Base-by-base conservation (phyloP, 1,284 basidiomycete genomes). In the Marasmius tenuissimus region DNA sequence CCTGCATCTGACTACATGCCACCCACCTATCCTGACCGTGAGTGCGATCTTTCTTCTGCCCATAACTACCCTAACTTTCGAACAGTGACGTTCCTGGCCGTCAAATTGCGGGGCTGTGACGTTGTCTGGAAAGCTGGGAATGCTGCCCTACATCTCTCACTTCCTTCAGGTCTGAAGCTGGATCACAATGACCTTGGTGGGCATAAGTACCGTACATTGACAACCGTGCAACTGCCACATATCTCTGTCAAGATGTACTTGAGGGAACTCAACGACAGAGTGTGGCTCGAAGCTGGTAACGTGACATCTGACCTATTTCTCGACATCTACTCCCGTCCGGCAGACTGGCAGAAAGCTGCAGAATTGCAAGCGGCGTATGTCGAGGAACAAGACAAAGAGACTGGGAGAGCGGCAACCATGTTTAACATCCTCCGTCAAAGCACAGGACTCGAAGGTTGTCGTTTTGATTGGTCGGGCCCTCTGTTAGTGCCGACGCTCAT, bases 171-270 rank as follows among this genome's bases (percentile, higher is more conserved):
- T 5, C 62, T 95, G 20, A 77, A 77, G 35, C 66, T 93, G 12
- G 85, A 91, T 61, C 86, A 78, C 63, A 95, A 94, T 68, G 90
- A 94, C 68, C 76, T 91, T 49, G 87, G 89, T 1, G 86, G 89
- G 11, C 78, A 84, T 50, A 77, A 81, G 34, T 88, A 91, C 69
- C 80, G 82, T 39, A 91, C 82, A 69, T 75, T 87, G 37, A 84
- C 79, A 2, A 85, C 82, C 65, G 34, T 93, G 9, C 79, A 76
- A 51, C 58, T 90, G 12, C 88, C 90, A 12, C 65, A 73, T 38
- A 74, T 79, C 10, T 73, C 72, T 33, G 51, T 82, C 27, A 84
- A 82, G 63, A 69, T 84, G 9, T 73, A 88, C 47, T 67, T 85
- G 37, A 75, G 76, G 40, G 74, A 74, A 4, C 62, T 71, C 16